These are phyloP conservation scores for Fusarium sp. DNA, from an alignment of 2,329 filamentous ascomycete genomes.

Conservation along the genomic window DNA sequence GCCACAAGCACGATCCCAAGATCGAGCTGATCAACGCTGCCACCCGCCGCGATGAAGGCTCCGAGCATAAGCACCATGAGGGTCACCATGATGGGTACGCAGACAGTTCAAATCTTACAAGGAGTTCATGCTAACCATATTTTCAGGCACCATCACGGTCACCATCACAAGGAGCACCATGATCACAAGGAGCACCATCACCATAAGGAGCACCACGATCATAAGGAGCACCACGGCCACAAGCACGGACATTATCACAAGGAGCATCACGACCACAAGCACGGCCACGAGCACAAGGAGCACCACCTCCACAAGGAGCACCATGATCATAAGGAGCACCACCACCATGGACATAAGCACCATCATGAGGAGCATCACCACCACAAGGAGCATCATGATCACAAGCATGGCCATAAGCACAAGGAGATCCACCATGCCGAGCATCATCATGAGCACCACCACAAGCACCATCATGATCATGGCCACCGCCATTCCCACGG, in stretches of 20 bases:
- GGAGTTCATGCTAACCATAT: neutral
- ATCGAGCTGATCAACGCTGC: slow-evolving; percentile 21
- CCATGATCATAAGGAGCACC: neutral
- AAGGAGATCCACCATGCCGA: slow-evolving; percentile 1
- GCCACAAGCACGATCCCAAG: slow-evolving; percentile 20
- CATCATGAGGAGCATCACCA: neutral
- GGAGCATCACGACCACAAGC: neutral
- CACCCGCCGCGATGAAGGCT: neutral
- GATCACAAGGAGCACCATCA: neutral
- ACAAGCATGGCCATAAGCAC: slow-evolving; percentile 8
- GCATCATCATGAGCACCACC: slow-evolving; percentile 16
- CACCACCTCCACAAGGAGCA: neutral
- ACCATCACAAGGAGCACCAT: neutral
- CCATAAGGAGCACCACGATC: neutral
- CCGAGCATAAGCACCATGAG: slow-evolving; percentile 1
- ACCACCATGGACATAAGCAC: neutral
- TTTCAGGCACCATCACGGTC: neutral
- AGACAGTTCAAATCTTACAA: neutral
- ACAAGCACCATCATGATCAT: slow-evolving; percentile 18
- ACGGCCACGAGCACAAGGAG: neutral
- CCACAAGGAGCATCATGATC: slow-evolving; percentile 8
- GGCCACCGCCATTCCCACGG: slow-evolving; percentile 5
- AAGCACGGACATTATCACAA: neutral
- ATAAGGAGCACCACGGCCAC: neutral
- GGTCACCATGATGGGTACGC: neutral